These are phyloP conservation scores for Apiospora pterosperma DNA, from an alignment of 2,329 filamentous ascomycete species.

Conservation along the genomic window DNA sequence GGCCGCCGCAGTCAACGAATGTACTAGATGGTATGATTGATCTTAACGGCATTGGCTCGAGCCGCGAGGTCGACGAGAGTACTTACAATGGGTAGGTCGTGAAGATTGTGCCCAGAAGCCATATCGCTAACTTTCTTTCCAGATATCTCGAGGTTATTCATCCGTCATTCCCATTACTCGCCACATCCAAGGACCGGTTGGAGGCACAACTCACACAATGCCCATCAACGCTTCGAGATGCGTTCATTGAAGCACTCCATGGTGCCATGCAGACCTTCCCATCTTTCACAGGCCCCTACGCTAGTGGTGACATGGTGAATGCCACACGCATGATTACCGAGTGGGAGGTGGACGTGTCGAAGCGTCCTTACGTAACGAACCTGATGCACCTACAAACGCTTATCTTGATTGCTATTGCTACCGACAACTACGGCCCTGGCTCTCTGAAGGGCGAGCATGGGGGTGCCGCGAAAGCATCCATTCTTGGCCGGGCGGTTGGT, in stretches of 20 bases:
- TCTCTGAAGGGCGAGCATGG: constrained; percentile 37
- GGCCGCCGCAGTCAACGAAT: constrained; percentile 32
- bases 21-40: constrained; percentile 24
- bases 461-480: constrained; percentile 47
- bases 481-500: constrained; percentile 64
- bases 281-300: constrained; percentile 31
- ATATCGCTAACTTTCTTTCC: background rate
- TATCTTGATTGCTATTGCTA: constrained; percentile 63
- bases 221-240: constrained; percentile 54
- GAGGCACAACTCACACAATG: constrained; percentile 54
- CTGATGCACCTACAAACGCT: constrained; percentile 65
- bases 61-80: constrained; percentile 36
- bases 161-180: constrained; percentile 63
- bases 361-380: constrained; percentile 37
- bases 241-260: constrained; percentile 62
- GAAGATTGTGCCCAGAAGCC: background rate
- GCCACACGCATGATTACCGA: constrained; percentile 47
- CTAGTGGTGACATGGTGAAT: constrained; percentile 38
- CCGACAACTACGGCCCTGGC: constrained; percentile 51
- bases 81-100: constrained; percentile 43
- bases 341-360: constrained; percentile 44
- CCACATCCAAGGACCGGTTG: constrained; percentile 52
- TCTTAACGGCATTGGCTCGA: constrained; percentile 28
- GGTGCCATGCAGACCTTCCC: constrained; percentile 54
- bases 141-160: constrained; percentile 66